phyloP scores from a whole-genome alignment of 257 asterid genomes.

The Schizonepeta tenuifolia region DNA sequence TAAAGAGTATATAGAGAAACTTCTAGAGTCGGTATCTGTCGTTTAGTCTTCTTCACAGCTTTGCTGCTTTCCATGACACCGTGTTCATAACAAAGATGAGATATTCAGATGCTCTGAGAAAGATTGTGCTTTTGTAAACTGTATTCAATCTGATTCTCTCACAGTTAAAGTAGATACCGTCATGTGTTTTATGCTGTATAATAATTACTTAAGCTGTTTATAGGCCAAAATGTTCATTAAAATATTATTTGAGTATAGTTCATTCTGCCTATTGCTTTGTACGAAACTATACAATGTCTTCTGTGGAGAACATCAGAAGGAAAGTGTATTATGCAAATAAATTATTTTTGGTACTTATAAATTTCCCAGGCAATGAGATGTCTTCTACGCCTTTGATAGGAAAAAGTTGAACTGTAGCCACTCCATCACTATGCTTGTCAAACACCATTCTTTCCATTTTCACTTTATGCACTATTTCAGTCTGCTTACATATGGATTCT shows the following conservation, averaged over 20 bases:
- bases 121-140: background rate
- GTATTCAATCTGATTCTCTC: background rate
- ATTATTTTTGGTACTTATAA: slow-evolving; percentile 3
- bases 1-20: slow-evolving; percentile 62
- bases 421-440: too few relatives aligned
- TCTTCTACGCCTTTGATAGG: background rate
- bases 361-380: background rate
- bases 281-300: background rate
- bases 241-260: background rate
- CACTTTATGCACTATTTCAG: background rate
- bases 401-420: too few relatives aligned
- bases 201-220: slow-evolving; percentile 20
- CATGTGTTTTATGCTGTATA: background rate
- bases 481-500: background rate
- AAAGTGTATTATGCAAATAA: slow-evolving; percentile 24
- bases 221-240: slow-evolving; percentile 20
- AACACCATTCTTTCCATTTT: background rate
- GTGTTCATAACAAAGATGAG: slow-evolving; percentile 27
- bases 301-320: background rate
- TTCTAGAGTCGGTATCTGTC: slow-evolving; percentile 53
- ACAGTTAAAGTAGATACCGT: slow-evolving; percentile 14
- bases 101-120: slow-evolving; percentile 13
- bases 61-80: slow-evolving; percentile 18
- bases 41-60: slow-evolving; percentile 40
- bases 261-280: slow-evolving; percentile 10